A percentile compares a stretch with the other conserved stretches of the same genome.
Evolutionary conservation across 169 alveolate species (phyloP).

Genomic region (Plasmodium gallinaceum): DNA sequence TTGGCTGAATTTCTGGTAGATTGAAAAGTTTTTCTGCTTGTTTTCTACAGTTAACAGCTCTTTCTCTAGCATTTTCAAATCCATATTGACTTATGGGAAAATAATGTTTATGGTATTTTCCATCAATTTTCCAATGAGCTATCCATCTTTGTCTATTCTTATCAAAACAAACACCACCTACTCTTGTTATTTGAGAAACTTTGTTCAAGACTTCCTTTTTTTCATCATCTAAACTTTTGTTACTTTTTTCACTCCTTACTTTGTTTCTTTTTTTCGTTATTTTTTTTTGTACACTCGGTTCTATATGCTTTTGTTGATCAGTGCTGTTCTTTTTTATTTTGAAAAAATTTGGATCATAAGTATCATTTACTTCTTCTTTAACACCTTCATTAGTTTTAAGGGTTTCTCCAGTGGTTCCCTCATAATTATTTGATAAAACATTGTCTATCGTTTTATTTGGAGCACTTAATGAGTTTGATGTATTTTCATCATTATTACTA

Average conservation of each 20-base stretch:
- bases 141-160: constrained; percentile 76
- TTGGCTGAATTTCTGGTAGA: constrained; percentile 74
- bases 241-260: constrained; percentile 43
- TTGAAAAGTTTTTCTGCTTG: constrained; percentile 72
- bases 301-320: constrained; percentile 33
- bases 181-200: constrained; percentile 75
- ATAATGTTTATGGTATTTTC: constrained; percentile 74
- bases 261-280: constrained; percentile 56
- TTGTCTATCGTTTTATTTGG: constrained; percentile 18
- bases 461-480: constrained; percentile 21
- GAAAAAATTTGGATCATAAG: constrained; percentile 29
- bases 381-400: constrained; percentile 5
- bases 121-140: constrained; percentile 76
- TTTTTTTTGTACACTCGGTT: constrained; percentile 50
- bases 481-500: constrained; percentile 47
- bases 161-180: constrained; percentile 76
- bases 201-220: constrained; percentile 70
- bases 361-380: constrained; percentile 49
- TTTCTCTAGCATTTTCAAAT: constrained; percentile 70
- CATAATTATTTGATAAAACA: constrained; percentile 2
- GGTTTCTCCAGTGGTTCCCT: constrained; percentile 9
- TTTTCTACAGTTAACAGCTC: constrained; percentile 73
- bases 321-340: constrained; percentile 16
- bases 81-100: constrained; percentile 76
- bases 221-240: constrained; percentile 62